Evolutionary conservation across 1,139 yeast genomes (phyloP), one percentile per base, ranked within the genome.

Genomic region (Yamadazyma taylorii): DNA sequence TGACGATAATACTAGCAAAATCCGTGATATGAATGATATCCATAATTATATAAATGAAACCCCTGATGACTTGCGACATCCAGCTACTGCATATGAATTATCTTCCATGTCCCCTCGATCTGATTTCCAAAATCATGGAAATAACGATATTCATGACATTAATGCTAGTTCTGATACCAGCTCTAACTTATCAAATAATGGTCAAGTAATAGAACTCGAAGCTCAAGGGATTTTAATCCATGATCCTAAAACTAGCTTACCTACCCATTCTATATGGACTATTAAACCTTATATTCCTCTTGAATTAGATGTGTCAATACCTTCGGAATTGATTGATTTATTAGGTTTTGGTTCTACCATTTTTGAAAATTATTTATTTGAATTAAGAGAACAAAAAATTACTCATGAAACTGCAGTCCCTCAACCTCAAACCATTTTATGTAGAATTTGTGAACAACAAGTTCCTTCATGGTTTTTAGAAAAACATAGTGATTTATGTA

Each of bases 401-500:
- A 71, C 79, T 5, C 83, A 82, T 45, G 85, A 81, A 47, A 72
- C 66, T 13, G 70, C 75, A 17, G 78, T 85, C 0, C 95, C 96
- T 0, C 75, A 80, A 22, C 96, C 95, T 0, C 82, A 82, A 26
- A 71, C 81, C 32, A 86, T 88, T 31, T 66, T 90, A 29, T 94
- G 99, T 58, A 73, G 96, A 36, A 89, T 94, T 15, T 94, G 99
- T 60, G 99, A 94, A 53, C 79, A 81, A 21, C 77, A 78, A 36
- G 80, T 90, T n/a, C 97, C 96, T 1, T 88, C 92, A 1, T 94
- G 98, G 98, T 92, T 95, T 82, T 71, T 92, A 35, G 98, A 90
- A 52, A 77, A 83, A 36, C 99, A 94, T 60, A 83, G 94, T 2
- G 95, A 89, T 54, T 67, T 86, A 37, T 94, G 99, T 52, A 69